These are phyloP conservation scores for Amanita exitialis DNA, from an alignment of 768 basidiomycete species.

Conservation along the genomic window DNA sequence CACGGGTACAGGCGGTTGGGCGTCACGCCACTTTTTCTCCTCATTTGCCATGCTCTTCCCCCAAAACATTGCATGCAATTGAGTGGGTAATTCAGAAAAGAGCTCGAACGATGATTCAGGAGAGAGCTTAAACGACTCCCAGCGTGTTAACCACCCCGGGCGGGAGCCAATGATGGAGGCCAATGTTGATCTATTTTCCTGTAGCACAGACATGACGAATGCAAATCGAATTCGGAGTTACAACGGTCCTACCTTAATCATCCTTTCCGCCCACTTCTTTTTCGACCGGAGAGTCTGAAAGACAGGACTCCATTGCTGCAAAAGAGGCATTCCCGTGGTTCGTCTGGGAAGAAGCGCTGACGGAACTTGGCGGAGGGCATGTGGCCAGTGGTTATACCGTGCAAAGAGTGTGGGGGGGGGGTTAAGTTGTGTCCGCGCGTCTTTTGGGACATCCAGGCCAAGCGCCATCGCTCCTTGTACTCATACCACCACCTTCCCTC, in stretches of 20 bases:
- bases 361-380: no score
- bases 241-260: constrained; percentile 2
- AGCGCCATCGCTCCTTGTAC: no score
- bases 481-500: no score
- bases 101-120: neutral
- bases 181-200: constrained; percentile 4
- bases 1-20: neutral
- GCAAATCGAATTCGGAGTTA: constrained; percentile 2
- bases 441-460: no score
- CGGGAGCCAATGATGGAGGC: constrained; percentile 6
- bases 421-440: no score
- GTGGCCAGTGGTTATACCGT: no score
- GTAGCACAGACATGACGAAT: constrained; percentile 3
- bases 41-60: constrained; percentile 10
- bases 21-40: constrained; percentile 3
- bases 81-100: constrained; percentile 1
- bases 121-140: constrained; percentile 3
- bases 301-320: no score
- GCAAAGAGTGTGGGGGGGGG: no score
- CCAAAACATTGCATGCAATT: constrained; percentile 10
- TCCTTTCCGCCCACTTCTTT: no score
- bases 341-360: no score
- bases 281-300: no score
- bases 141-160: neutral
- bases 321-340: no score